Conservation (phyloP, 306 rosid genomes). For the Quercus robur region DNA sequence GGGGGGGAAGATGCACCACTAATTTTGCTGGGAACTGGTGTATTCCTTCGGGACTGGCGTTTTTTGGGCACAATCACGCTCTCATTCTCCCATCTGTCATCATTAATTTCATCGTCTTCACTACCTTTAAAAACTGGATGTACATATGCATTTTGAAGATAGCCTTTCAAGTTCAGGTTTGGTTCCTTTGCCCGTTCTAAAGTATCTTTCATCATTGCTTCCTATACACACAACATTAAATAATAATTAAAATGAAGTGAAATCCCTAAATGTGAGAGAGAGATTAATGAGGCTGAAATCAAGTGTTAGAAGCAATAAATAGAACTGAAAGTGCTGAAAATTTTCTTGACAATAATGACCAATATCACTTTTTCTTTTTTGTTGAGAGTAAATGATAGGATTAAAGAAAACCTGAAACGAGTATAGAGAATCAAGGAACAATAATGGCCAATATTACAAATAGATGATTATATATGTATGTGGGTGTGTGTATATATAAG, state of each 20-base stretch:
- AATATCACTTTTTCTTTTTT: too few relatives aligned
- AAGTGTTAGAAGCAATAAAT: background rate
- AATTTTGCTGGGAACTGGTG: constrained; percentile 77
- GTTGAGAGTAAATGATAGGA: too few relatives aligned
- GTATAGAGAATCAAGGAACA: too few relatives aligned
- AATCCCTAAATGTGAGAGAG: background rate
- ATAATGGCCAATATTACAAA: background rate
- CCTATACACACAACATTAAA: constrained; percentile 39
- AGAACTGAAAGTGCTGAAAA: background rate
- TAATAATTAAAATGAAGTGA: background rate
- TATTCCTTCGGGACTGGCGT: constrained; percentile 81
- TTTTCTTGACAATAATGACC: too few relatives aligned
- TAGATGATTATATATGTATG: background rate
- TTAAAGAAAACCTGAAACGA: too few relatives aligned
- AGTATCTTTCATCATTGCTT: constrained; percentile 96
- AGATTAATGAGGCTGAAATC: background rate
- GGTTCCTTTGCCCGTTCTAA: constrained; percentile 90
- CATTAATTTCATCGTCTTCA: constrained; percentile 31
- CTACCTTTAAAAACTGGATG: constrained; percentile 86
- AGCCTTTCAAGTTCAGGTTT: constrained; percentile 73
- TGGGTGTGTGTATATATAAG: too few relatives aligned
- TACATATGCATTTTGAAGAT: constrained; percentile 63
- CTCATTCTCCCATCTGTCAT: constrained; percentile 59
- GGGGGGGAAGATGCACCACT: constrained; percentile 70
- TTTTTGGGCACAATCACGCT: constrained; percentile 71